Evolutionary conservation across 768 basidiomycete genomes (phyloP).

Genomic region (Boletus patriciae): DNA sequence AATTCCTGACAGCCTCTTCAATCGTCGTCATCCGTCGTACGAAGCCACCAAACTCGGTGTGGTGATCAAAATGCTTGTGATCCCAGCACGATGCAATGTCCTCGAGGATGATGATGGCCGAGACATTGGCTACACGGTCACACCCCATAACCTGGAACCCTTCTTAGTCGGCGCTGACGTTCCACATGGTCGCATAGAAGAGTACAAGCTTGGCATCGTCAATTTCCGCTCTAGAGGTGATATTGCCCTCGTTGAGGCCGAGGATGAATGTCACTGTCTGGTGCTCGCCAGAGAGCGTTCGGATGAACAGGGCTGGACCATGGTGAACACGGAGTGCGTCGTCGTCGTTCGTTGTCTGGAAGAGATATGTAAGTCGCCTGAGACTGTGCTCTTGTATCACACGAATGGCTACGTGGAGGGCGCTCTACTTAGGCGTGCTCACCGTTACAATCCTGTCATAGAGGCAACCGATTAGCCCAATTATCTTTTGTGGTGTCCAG

Average conservation of each 20-base stretch:
- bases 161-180: slow-evolving; percentile 7
- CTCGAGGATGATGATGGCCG: slow-evolving; percentile 9
- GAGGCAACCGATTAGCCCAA: not conserved
- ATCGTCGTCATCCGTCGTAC: slow-evolving; percentile 7
- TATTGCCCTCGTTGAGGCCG: not conserved
- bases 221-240: not conserved
- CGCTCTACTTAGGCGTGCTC: not conserved
- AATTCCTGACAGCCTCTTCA: not conserved
- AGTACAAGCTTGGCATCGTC: slow-evolving; percentile 9
- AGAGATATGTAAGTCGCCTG: not conserved
- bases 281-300: slow-evolving; percentile 2
- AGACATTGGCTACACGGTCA: slow-evolving; percentile 9
- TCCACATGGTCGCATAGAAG: slow-evolving; percentile 1
- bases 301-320: slow-evolving; percentile 10
- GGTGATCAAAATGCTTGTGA: slow-evolving; percentile 6
- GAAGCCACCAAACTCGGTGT: slow-evolving; percentile 12
- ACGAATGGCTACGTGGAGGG: not conserved
- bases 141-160: slow-evolving; percentile 1
- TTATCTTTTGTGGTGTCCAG: not conserved
- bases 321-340: slow-evolving; percentile 15
- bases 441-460: slow-evolving; percentile 4
- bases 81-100: slow-evolving; percentile 8
- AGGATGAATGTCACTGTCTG: slow-evolving; percentile 9
- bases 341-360: slow-evolving; percentile 12
- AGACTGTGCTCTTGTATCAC: slow-evolving; percentile 10